A percentile compares a stretch with the other conserved stretches of the same genome.
These are phyloP conservation scores for Chrysanthemum makinoi DNA, from an alignment of 129 eudicot species.

Conservation along the genomic window DNA sequence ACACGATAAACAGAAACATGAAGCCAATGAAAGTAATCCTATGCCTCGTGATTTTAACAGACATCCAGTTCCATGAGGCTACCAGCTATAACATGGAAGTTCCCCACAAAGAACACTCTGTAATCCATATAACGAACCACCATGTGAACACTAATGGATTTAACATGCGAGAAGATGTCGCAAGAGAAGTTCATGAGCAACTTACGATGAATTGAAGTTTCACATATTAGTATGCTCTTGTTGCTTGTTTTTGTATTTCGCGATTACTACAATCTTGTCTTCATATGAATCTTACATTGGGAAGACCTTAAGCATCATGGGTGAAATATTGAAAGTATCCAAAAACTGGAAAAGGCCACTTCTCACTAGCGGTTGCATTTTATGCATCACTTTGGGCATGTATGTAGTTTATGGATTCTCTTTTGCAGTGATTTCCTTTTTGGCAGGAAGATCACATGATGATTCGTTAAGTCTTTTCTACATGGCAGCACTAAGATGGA, in stretches of 20 bases:
- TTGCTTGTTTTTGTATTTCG: constrained; percentile 16
- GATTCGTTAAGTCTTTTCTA: constrained; percentile 1
- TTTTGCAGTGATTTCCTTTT: not conserved
- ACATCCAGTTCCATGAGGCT: constrained; percentile 17
- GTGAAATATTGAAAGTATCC: constrained; percentile 14
- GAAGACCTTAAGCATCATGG: constrained; percentile 20
- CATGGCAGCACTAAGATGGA: not conserved
- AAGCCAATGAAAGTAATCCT: constrained; percentile 18
- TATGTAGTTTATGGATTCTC: not conserved
- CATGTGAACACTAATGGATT: not conserved
- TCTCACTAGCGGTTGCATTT: constrained; percentile 24
- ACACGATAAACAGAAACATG: constrained; percentile 22
- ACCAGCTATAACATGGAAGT: not conserved
- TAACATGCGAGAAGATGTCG: not conserved
- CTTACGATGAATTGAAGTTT: not conserved
- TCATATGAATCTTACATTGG: constrained; percentile 31
- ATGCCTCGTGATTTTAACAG: constrained; percentile 16
- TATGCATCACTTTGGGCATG: constrained; percentile 15
- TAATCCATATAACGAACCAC: not conserved
- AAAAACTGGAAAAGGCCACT: constrained; percentile 32
- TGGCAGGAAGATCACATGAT: constrained; percentile 5
- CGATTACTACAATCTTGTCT: constrained; percentile 19
- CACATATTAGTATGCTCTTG: not conserved
- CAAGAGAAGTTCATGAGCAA: not conserved
- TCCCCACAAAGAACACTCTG: not conserved